Percentiles rank a stretch among this genome's conserved stretches.
phyloP scores from a whole-genome alignment of 1,284 basidiomycete genomes.

The Malassezia vespertilionis region DNA sequence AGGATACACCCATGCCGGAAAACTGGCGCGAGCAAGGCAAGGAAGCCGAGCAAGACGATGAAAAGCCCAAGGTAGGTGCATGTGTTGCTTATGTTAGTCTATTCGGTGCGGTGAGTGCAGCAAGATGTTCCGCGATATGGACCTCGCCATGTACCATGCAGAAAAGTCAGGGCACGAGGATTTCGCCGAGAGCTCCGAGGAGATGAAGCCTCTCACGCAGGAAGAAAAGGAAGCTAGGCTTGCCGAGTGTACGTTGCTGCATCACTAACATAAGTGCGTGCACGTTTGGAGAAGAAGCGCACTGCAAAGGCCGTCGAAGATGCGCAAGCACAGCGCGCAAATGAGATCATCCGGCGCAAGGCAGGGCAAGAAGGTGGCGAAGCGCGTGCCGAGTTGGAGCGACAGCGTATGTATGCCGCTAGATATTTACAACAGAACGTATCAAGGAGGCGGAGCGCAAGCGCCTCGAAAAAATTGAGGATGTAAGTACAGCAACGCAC shows the following conservation, averaged over 20 bases:
- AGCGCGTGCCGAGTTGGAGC: slow-evolving; percentile 39
- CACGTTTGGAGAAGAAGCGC: slow-evolving; percentile 36
- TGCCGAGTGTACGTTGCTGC: slow-evolving; percentile 52
- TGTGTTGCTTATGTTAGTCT: slow-evolving; percentile 20
- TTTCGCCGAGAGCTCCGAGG: slow-evolving; percentile 89
- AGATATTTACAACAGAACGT: slow-evolving; percentile 20
- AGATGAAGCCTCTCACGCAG: slow-evolving; percentile 87
- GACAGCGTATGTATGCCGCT: slow-evolving; percentile 22
- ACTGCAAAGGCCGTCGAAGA: slow-evolving; percentile 34
- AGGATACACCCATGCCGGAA: slow-evolving; percentile 30
- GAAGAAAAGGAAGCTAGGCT: slow-evolving; percentile 80
- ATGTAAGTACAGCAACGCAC: slow-evolving; percentile 12
- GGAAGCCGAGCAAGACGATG: slow-evolving; percentile 21
- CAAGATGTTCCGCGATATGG: slow-evolving; percentile 58
- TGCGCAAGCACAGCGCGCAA: slow-evolving; percentile 31
- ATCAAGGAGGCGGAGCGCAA: slow-evolving; percentile 40
- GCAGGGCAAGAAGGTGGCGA: slow-evolving; percentile 37
- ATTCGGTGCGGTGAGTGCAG: slow-evolving; percentile 43
- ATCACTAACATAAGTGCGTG: slow-evolving; percentile 23
- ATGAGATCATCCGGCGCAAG: slow-evolving; percentile 45
- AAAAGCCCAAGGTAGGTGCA: slow-evolving; percentile 27
- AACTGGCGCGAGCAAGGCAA: slow-evolving; percentile 11
- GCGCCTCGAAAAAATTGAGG: slow-evolving; percentile 35
- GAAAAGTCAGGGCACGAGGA: slow-evolving; percentile 77
- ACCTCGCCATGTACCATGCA: slow-evolving; percentile 82